Evolutionary conservation across 2,329 filamentous ascomycete species (phyloP).

Genomic region (Dothistroma septosporum): DNA sequence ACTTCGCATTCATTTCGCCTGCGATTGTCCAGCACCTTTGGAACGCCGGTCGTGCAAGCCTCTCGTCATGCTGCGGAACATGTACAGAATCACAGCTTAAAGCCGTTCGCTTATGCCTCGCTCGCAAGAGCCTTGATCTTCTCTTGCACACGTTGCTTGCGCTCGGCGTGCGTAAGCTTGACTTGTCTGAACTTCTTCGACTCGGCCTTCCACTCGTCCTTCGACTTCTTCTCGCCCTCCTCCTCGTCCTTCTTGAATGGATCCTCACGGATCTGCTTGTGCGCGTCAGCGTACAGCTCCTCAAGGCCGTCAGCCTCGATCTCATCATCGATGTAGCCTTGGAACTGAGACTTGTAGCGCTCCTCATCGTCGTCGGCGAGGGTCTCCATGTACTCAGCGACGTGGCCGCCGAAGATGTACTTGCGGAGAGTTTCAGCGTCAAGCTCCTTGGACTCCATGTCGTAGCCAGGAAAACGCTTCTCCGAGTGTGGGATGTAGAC

Average conservation of each 20-base stretch:
- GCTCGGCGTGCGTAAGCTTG: slow-evolving; percentile 82
- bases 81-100: background rate
- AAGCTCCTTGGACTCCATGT: slow-evolving; percentile 96
- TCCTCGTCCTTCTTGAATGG: slow-evolving; percentile 87
- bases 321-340: slow-evolving; percentile 95
- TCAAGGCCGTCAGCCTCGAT: slow-evolving; percentile 94
- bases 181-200: slow-evolving; percentile 77
- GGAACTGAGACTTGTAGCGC: slow-evolving; percentile 98
- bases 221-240: slow-evolving; percentile 83
- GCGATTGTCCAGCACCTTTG: background rate
- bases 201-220: slow-evolving; percentile 72
- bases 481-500: slow-evolving; percentile 97
- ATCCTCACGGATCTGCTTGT: slow-evolving; percentile 95
- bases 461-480: slow-evolving; percentile 99
- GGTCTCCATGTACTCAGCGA: slow-evolving; percentile 99
- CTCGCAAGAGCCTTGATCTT: slow-evolving; percentile 79
- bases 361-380: slow-evolving; percentile 99
- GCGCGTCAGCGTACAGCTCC: slow-evolving; percentile 92
- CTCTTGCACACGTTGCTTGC: slow-evolving; percentile 75
- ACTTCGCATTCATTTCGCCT: slow-evolving; percentile 5
- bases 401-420: slow-evolving; percentile 98
- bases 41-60: slow-evolving; percentile 1
- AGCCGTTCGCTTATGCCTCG: slow-evolving; percentile 22
- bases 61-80: slow-evolving; percentile 4
- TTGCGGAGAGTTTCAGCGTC: slow-evolving; percentile 94